Conservation (phyloP, 148 eudicot species). For the Rheum nobile region DNA sequence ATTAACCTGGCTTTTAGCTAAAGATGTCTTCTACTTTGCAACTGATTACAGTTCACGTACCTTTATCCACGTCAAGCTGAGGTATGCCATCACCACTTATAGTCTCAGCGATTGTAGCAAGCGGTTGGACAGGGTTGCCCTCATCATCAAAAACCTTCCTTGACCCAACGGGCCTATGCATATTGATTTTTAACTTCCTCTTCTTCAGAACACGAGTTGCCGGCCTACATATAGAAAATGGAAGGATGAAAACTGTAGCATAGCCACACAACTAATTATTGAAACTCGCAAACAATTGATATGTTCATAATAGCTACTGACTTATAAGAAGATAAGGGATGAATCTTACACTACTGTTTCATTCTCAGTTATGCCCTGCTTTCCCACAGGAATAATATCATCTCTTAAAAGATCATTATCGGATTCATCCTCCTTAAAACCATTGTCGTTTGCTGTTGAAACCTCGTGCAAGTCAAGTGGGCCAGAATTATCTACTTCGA, state of each 20-base stretch:
- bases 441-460: conserved; percentile 9
- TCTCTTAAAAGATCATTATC: conserved; percentile 30
- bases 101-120: conserved; percentile 56
- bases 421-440: conserved; percentile 11
- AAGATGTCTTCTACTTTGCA: neutral
- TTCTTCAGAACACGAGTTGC: conserved; percentile 60
- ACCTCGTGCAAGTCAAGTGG: conserved; percentile 22
- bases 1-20: neutral
- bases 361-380: conserved; percentile 27
- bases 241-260: neutral
- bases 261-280: neutral
- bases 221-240: conserved; percentile 28
- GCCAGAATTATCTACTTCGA: conserved; percentile 22
- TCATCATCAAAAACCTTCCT: conserved; percentile 87
- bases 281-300: conserved; percentile 3
- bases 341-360: conserved; percentile 41
- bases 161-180: conserved; percentile 76
- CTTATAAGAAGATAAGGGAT: neutral
- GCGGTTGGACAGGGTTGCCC: conserved; percentile 61
- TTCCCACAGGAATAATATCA: conserved; percentile 16
- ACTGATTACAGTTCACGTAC: conserved; percentile 18
- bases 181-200: conserved; percentile 83
- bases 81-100: conserved; percentile 20
- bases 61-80: conserved; percentile 45
- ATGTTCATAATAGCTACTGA: neutral